Base-by-base conservation (phyloP, 257 asterid species). In the Ballota nigra region DNA sequence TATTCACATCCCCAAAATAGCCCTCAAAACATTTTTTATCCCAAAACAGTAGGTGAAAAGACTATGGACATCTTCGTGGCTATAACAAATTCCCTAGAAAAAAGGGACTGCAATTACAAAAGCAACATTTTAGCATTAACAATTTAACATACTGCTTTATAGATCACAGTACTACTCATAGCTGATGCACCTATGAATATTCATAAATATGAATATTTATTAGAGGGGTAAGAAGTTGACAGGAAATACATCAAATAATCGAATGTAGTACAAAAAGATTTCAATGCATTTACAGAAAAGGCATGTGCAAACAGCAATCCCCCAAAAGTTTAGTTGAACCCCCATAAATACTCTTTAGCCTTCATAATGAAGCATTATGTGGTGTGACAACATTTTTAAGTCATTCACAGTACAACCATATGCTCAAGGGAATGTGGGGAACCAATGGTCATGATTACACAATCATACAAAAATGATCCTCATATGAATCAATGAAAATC, bases 301-400 rank as follows among this genome's bases (percentile, higher is more conserved):
- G 55, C 76, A 72, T 45, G 75, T 58, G 69, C 62, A 20, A 38
- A 28, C 34, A 20, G 68, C 61, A 72, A 72, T 58, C 70, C 45
- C 20, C 64, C 71, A 52, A 33, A 63, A 3, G 40, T 63, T 8
- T 31, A 22, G 71, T 34, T 72, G 77, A 33, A 31, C 6, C 22
- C 40, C 49, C 33, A 60, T 60, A 15, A 34, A 7, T 36, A 34
- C 56, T 47, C 29, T 51, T 51, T 19, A 2, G 8, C 26, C 33
- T 11, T 19, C 68, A 16, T 49, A 72, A 62, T 33, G 19, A 31
- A 10, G 51, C 62, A 70, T 57, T 13, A 22, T 29, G 3, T 16
- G 10, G 15, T 49, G 6, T 11, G 15, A 16, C 10, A 47, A 0
- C 55, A 16, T 47, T 47, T 47, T 47, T 47, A 47, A n/a, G 19